phyloP scores from a whole-genome alignment of 176 grass and related monocot species.

The Musa acuminata region DNA sequence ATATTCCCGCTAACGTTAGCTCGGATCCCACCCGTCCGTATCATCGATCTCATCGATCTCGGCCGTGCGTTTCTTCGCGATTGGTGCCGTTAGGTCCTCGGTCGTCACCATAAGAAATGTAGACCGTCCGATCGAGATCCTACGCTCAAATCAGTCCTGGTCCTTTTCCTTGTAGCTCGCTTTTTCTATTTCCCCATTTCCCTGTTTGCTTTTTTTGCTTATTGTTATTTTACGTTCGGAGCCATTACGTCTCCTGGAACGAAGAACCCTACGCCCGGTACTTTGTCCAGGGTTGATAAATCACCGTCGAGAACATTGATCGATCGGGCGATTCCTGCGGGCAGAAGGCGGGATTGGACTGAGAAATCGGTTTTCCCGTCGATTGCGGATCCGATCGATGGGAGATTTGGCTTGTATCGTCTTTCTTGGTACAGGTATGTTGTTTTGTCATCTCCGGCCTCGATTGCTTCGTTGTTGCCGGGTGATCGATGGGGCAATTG shows the following conservation, averaged over 20 bases:
- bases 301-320: slow-evolving; percentile 13
- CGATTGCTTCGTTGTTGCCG: slow-evolving; percentile 10
- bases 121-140: slow-evolving; percentile 26
- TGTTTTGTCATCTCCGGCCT: slow-evolving; percentile 10
- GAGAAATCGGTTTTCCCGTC: slow-evolving; percentile 17
- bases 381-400: slow-evolving; percentile 25
- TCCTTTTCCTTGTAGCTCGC: slow-evolving; percentile 12
- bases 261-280: slow-evolving; percentile 29
- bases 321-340: slow-evolving; percentile 26
- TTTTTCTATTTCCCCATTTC: slow-evolving; percentile 18
- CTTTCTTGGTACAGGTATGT: slow-evolving; percentile 22
- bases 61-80: neutral
- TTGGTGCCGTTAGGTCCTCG: neutral
- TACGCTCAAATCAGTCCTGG: neutral
- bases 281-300: slow-evolving; percentile 23
- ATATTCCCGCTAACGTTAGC: slow-evolving; percentile 8
- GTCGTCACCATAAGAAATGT: neutral
- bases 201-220: slow-evolving; percentile 1
- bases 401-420: slow-evolving; percentile 14
- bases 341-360: slow-evolving; percentile 1
- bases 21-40: neutral
- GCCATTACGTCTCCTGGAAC: slow-evolving; percentile 34
- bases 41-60: neutral
- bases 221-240: slow-evolving; percentile 26
- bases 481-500: slow-evolving; percentile 6